Base-by-base conservation (phyloP, 345 rosid genomes). In the Bruguiera parviflora region DNA sequence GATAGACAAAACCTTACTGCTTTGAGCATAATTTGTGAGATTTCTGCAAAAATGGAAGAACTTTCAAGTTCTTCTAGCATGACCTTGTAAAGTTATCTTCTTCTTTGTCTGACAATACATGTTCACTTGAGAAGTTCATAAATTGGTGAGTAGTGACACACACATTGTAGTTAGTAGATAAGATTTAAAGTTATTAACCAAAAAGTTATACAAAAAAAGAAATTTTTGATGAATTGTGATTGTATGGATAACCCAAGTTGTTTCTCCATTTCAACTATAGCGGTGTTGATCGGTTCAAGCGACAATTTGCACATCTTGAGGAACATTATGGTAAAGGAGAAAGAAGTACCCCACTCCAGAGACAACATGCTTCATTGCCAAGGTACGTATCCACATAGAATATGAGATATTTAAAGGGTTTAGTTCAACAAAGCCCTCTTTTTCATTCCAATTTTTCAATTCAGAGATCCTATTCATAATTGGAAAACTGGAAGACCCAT, bases 241-340 rank as follows among this genome's bases (percentile, higher is more conserved):
- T 21, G 28, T 4, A 56, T 24, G 10, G 22, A 35, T 53, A 9
- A 53, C 33, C 25, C 20, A 29, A 63, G 6, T 59, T n/a, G 43
- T 53, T 58, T 64, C 66, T 56, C 53, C 47, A 55, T 69, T 49
- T 78, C 55, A 74, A 67, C 39, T 74, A 16, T 73, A 95, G 99
- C 77, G 99, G 99, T 52, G 99, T 92, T 57, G 99, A 95, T 83
- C 96, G 98, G 64, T 95, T 95, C 81, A 95, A 92, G 88, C 79
- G 97, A 73, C 99, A 95, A 76, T 95, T 95, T 83, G 99, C 99
- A 9, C 96, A 95, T 78, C 89, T 95, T 64, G 99, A 92, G 80
- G 99, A 95, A 80, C 83, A 85, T 76, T 75, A 79, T 63, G 88
- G 96, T 65, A 95, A 84, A 79, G 98, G 98, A 28, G 96, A 88